Evolutionary conservation across 805 yeast genomes (phyloP), one percentile per base, ranked within the genome.

Genomic region (Saturnispora hagleri): DNA sequence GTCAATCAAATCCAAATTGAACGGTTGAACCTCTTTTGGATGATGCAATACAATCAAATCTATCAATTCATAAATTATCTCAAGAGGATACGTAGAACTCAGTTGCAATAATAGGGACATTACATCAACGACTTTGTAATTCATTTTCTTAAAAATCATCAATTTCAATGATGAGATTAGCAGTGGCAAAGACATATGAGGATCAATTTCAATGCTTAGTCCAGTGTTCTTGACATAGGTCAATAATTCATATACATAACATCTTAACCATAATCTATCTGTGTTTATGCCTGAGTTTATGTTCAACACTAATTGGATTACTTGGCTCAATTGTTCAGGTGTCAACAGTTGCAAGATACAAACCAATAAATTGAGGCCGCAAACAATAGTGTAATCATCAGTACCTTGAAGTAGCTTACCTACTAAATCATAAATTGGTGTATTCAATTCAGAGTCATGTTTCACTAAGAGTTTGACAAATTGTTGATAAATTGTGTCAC

Each of bases 21-120:
- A 91, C 17, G 99, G 98, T 55, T 89, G 90, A 55, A 91, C 73
- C 66, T 90, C 93, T 57, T 81, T 84, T 6, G 93, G 75, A 69
- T 85, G 93, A 57, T 79, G 81, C 58, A 89, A 93, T 15, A 91
- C 97, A 60, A 93, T 82, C 58, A 87, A 95, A 70, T 91, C 97
- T 88, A 91, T 88, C 5, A 91, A 93, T 24, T 84, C 85, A 43
- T 89, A 80, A 28, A 91, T 76, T 3, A 89, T 77, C 61, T 93
- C 99, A 48, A 86, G 79, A 62, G 91, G 97, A 55, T 88, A 78
- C 48, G 77, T 79, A 58, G 85, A 82, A 15, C 90, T 81, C 41
- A 93, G 68, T 17, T 75, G 75, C 55, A 91, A 71, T 54, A 93
- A 71, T 56, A 79, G 79, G 53, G 86, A 84, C 87, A 93, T 86